These are phyloP conservation scores for Lolium multiflorum DNA, from an alignment of 176 grass and related monocot species.

Conservation along the genomic window DNA sequence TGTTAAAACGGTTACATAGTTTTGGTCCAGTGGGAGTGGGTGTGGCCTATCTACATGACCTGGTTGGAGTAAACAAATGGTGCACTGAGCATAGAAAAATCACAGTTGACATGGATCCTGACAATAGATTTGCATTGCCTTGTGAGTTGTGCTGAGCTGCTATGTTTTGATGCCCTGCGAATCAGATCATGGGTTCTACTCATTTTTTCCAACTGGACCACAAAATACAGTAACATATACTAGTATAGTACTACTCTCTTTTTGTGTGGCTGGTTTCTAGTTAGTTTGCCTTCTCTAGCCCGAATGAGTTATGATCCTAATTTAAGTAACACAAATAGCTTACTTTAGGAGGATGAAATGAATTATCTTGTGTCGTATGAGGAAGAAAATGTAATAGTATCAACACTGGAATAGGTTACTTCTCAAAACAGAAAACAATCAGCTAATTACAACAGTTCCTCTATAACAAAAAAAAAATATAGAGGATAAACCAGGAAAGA, in stretches of 20 bases:
- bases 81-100: slow-evolving; percentile 23
- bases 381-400: not conserved
- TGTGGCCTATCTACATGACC: slow-evolving; percentile 6
- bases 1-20: slow-evolving; percentile 33
- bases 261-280: not conserved
- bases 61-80: slow-evolving; percentile 33
- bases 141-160: slow-evolving; percentile 34
- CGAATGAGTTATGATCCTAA: slow-evolving; percentile 20
- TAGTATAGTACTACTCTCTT: not conserved
- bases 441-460: slow-evolving; percentile 22
- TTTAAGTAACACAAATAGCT: slow-evolving; percentile 14
- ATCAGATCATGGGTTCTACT: slow-evolving; percentile 47
- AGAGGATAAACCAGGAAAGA: slow-evolving; percentile 38
- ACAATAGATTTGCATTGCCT: slow-evolving; percentile 25
- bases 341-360: slow-evolving; percentile 24
- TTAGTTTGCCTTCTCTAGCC: slow-evolving; percentile 10
- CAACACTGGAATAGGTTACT: slow-evolving; percentile 33
- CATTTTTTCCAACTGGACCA: slow-evolving; percentile 14
- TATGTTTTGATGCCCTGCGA: slow-evolving; percentile 32
- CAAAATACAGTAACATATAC: slow-evolving; percentile 15
- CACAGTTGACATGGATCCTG: slow-evolving; percentile 37
- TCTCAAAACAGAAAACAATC: slow-evolving; percentile 23
- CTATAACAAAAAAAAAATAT: slow-evolving; percentile 27
- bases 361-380: not conserved
- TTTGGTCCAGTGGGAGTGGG: not conserved